phyloP scores from a whole-genome alignment of 228 moss, liverwort and hornwort species.

The Sphagnum fallax region DNA sequence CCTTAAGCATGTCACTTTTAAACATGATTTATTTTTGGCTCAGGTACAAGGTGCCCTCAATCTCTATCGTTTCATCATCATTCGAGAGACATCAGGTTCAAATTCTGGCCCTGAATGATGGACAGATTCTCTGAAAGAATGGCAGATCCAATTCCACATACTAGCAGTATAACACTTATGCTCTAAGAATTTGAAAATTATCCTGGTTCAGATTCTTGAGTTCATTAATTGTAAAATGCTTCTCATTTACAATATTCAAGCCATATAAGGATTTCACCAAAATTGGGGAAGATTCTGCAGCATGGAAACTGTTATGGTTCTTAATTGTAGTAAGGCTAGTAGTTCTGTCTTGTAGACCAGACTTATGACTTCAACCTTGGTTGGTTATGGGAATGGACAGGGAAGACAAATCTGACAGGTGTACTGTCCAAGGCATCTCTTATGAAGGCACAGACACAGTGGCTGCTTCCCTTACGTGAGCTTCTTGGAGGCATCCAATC shows the following conservation, averaged over 20 bases:
- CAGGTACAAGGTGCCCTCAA: slow-evolving; percentile 62
- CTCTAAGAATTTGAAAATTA: too few species aligned
- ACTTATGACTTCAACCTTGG: too few species aligned
- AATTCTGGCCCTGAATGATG: background rate
- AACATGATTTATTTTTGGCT: background rate
- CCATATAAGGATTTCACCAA: background rate
- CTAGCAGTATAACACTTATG: too few species aligned
- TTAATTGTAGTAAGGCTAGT: too few species aligned
- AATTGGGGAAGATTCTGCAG: background rate
- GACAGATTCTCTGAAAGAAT: background rate
- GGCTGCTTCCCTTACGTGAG: slow-evolving; percentile 50
- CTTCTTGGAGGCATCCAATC: slow-evolving; percentile 30
- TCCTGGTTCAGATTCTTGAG: too few species aligned
- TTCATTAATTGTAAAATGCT: background rate
- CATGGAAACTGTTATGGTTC: too few species aligned
- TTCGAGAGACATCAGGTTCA: slow-evolving; percentile 56
- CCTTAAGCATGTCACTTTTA: too few species aligned
- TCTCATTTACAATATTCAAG: background rate
- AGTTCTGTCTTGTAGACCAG: too few species aligned
- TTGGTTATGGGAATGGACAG: slow-evolving; percentile 7
- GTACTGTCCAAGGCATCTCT: slow-evolving; percentile 25
- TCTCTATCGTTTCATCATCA: slow-evolving; percentile 52
- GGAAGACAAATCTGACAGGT: slow-evolving; percentile 47
- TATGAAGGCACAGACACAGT: slow-evolving; percentile 24
- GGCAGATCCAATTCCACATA: background rate